These are phyloP conservation scores for Rhododendron molle DNA, from an alignment of 148 eudicot genomes.

Conservation along the genomic window DNA sequence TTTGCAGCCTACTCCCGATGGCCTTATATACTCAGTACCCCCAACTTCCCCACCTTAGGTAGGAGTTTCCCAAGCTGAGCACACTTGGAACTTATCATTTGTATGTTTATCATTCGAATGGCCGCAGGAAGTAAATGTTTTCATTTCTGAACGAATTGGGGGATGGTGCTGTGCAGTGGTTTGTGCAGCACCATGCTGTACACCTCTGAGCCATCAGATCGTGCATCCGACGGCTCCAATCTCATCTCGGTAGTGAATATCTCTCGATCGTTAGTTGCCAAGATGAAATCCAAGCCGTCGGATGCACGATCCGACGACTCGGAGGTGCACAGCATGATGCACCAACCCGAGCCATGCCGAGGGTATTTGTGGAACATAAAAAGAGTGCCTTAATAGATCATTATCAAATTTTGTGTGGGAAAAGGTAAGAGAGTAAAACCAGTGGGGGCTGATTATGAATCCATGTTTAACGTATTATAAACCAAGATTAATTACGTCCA, in stretches of 20 bases:
- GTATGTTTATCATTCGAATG: too few species aligned
- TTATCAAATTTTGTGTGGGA: background rate
- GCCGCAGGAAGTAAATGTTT: background rate
- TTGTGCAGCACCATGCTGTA: too few species aligned
- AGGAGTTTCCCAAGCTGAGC: background rate
- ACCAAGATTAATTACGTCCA: background rate
- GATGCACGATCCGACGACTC: too few species aligned
- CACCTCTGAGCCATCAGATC: too few species aligned
- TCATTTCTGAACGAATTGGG: background rate
- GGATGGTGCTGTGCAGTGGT: too few species aligned
- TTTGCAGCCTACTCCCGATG: background rate
- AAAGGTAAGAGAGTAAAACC: background rate
- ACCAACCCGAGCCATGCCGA: background rate
- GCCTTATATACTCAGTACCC: background rate
- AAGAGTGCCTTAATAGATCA: background rate
- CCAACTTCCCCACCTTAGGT: background rate
- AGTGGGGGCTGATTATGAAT: conserved; percentile 6
- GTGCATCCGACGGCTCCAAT: too few species aligned
- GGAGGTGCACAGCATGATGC: too few species aligned
- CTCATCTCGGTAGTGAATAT: too few species aligned
- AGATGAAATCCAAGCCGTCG: too few species aligned
- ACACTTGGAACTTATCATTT: background rate
- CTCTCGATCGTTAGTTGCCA: too few species aligned
- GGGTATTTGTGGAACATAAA: background rate
- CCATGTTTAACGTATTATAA: background rate